Percentiles rank a stretch among this genome's conserved stretches.
Conservation (phyloP, 176 grass and related monocot genomes). For the Phyllostachys edulis region DNA sequence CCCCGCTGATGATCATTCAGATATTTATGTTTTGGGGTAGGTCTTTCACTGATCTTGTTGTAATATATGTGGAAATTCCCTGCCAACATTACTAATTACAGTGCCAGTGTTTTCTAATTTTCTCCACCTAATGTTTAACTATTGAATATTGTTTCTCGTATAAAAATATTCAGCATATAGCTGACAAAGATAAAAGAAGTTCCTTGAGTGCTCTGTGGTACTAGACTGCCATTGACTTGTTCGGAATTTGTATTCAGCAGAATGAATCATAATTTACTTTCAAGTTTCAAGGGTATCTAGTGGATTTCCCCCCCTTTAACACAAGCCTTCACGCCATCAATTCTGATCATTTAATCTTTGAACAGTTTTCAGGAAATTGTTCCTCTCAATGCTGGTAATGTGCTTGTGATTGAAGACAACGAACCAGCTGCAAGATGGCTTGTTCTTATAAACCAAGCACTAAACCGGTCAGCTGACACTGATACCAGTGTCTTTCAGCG, state of each 20-base stretch:
- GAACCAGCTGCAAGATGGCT: slow-evolving; percentile 83
- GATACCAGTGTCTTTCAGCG: slow-evolving; percentile 48
- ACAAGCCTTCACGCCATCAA: background rate
- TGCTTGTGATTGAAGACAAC: slow-evolving; percentile 75
- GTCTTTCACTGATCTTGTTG: slow-evolving; percentile 7
- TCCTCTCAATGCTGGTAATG: slow-evolving; percentile 84
- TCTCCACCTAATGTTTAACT: background rate
- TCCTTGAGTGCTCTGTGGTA: background rate
- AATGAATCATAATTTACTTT: slow-evolving; percentile 9
- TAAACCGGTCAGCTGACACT: slow-evolving; percentile 48
- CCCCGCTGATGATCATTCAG: slow-evolving; percentile 63
- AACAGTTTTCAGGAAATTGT: slow-evolving; percentile 99
- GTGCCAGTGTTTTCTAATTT: background rate
- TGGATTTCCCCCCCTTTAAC: background rate
- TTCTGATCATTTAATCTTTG: slow-evolving; percentile 34
- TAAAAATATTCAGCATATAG: background rate
- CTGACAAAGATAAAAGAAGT: background rate
- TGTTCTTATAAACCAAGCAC: slow-evolving; percentile 75
- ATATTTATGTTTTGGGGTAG: slow-evolving; percentile 96
- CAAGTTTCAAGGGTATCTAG: slow-evolving; percentile 5
- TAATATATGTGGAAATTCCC: background rate
- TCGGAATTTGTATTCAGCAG: slow-evolving; percentile 4
- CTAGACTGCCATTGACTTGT: background rate
- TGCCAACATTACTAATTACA: background rate
- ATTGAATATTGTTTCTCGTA: slow-evolving; percentile 15